A percentile compares a stretch with the other conserved stretches of the same genome.
Conservation (phyloP, 2,329 filamentous ascomycete genomes). For the Dothiorella sarmentorum region DNA sequence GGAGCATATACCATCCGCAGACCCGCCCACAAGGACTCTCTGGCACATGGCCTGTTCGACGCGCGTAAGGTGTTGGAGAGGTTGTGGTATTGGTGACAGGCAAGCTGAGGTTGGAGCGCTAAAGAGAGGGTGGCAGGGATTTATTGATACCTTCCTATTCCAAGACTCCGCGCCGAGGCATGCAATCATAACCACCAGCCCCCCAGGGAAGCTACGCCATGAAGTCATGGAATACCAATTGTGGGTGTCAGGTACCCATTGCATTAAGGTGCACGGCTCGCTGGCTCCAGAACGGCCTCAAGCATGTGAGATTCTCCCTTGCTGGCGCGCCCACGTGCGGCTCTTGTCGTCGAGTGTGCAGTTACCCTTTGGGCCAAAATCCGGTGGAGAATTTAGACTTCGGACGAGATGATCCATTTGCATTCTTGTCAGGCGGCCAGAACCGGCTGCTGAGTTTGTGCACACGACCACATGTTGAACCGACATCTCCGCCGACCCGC, state of each 20-base stretch:
- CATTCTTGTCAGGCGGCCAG: constrained; percentile 14
- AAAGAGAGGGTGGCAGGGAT: background rate
- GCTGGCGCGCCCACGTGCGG: background rate
- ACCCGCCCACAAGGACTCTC: background rate
- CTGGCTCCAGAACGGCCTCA: background rate
- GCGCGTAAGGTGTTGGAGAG: background rate
- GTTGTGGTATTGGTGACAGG: background rate
- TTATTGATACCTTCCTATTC: constrained; percentile 10
- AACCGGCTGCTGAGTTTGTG: background rate
- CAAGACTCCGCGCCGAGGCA: background rate
- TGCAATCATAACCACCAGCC: background rate
- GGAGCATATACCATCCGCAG: background rate
- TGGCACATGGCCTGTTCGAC: background rate
- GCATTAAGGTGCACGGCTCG: background rate
- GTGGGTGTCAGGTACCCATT: background rate
- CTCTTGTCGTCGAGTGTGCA: background rate
- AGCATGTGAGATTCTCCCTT: background rate
- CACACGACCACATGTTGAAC: constrained; percentile 14
- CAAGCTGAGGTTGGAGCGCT: constrained; percentile 1
- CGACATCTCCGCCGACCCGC: background rate
- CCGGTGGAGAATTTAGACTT: background rate
- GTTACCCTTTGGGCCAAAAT: background rate
- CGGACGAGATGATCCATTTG: background rate
- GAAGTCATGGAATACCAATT: too few relatives aligned
- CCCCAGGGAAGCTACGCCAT: background rate